Base-by-base conservation (phyloP, 1,284 basidiomycete genomes). In the Naganishia albida region DNA sequence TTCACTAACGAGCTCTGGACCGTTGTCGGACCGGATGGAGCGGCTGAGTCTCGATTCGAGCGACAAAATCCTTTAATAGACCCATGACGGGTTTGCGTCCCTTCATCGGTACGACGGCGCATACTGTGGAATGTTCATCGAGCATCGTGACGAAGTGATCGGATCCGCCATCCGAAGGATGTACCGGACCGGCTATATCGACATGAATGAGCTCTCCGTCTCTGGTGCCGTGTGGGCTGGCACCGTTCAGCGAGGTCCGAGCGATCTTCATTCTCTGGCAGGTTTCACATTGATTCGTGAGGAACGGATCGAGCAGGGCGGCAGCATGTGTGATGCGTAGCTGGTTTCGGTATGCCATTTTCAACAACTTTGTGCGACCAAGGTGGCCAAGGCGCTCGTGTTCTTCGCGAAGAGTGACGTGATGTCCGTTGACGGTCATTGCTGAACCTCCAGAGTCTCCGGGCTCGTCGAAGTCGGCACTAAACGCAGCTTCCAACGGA, bases 111-210 rank as follows among this genome's bases (percentile, higher is more conserved):
- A 81, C 66, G 16, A 73, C 70, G 38, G 67, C 55, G 1, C 74
- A 70, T 23, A 71, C 71, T 7, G 68, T 62, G 3, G 71, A 70
- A 44, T 64, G 68, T 56, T 80, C 73, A 68, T 80, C 75, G 56
- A 79, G 77, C 66, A 80, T 78, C 1, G 72, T 74, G n/a, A 79
- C 69, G 72, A 73, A 76, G 68, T 80, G 81, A 7, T 67, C 68
- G 51, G 71, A 73, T 6, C 78, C 78, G 30, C 68, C 63, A 18
- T 46, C 64, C 26, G 74, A 72, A n/a, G 44, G 50, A 16, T 71
- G 69, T 15, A 78, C 60, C 39, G 72, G 78, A 46, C 77, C 77
- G 65, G 78, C 72, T 7, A 81, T 65, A 64, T 81, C 80, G 44
- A 74, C 68, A 69, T 80, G 80, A 25, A 81, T 70, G 12, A 78